Evolutionary conservation across 257 asterid genomes (phyloP), one percentile per base, ranked within the genome.

Genomic region (Ehretia macrophylla): DNA sequence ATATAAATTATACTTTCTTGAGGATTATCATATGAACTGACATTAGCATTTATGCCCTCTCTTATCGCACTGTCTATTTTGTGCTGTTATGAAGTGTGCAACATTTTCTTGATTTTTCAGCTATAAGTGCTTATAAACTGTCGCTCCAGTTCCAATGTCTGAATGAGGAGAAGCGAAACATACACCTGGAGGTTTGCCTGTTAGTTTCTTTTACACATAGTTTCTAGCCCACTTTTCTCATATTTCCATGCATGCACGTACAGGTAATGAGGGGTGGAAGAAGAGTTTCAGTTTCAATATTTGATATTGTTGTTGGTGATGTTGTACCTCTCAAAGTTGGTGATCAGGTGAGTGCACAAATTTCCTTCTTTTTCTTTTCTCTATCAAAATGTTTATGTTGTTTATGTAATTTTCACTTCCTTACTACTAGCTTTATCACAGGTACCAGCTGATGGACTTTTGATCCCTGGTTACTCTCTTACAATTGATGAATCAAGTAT

Each of bases 141-240:
- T 88, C 98, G 51, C 98, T 92, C 58, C 98, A 92, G 66, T 92
- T 92, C 72, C 98, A 84, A 77, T 86, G 76, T 74, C 77, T 92
- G 75, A 92, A 88, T 64, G 98, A 88, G 75, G 98, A 88, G 79
- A 92, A 92, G 85, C 95, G 84, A 57, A 92, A 92, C 75, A 92
- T 92, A 68, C 98, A 88, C 55, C 76, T 88, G 79, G 97, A 92
- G 98, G 98, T 92, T 56, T n/a, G n/a, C n/a, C n/a, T n/a, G n/a
- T n/a, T n/a, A n/a, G n/a, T n/a, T n/a, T n/a, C n/a, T n/a, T n/a
- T n/a, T n/a, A n/a, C n/a, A n/a, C n/a, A n/a, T n/a, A n/a, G n/a
- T n/a, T n/a, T n/a, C n/a, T n/a, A n/a, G n/a, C n/a, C n/a, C n/a
- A n/a, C n/a, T n/a, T n/a, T n/a, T n/a, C n/a, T n/a, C n/a, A n/a